Base-by-base conservation (phyloP, 805 yeast genomes). In the Candida dajiaensis region DNA sequence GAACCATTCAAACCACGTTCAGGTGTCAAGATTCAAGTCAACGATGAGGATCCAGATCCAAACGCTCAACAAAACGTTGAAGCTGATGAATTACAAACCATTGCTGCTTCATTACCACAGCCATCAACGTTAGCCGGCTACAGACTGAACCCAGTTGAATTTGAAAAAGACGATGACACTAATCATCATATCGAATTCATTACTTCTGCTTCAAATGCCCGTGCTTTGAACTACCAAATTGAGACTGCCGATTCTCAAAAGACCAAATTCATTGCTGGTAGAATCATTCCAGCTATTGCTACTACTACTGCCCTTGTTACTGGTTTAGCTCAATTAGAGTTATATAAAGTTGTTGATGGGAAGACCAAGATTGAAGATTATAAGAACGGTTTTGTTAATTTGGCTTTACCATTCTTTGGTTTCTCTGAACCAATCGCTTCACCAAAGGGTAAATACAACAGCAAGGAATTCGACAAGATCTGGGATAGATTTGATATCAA, bases 221-320 rank as follows among this genome's bases (percentile, higher is more conserved):
- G 99, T 66, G 99, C 99, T 25, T 73, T 81, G 68, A 92, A 89
- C 69, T 92, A 92, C 63, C 77, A 80, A 37, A 89, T 92, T 55
- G 96, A 89, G 61, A 72, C 89, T 12, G 97, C 92, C 33, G 97
- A 92, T 62, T 80, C 82, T 52, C 81, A 83, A 43, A 88, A 85
- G 71, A 94, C 99, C 35, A 94, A 94, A 71, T 89, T 92, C 60
- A 92, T 94, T 65, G 99, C 99, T 7, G 99, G 99, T 41, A 83
- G 95, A 68, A 94, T 94, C 55, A 94, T 94, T 55, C 99, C 99
- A 15, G 99, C 99, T 19, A 94, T 94, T 72, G 99, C 99, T 33
- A 94, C 99, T 2, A 94, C 99, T 1, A 94, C 99, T n/a, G 95
- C 97, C 10, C 72, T 90, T 56, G 99, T 94, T 20, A 88, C 99